phyloP scores from a whole-genome alignment of 495 filamentous ascomycete species.

The Bacidia rubella region DNA sequence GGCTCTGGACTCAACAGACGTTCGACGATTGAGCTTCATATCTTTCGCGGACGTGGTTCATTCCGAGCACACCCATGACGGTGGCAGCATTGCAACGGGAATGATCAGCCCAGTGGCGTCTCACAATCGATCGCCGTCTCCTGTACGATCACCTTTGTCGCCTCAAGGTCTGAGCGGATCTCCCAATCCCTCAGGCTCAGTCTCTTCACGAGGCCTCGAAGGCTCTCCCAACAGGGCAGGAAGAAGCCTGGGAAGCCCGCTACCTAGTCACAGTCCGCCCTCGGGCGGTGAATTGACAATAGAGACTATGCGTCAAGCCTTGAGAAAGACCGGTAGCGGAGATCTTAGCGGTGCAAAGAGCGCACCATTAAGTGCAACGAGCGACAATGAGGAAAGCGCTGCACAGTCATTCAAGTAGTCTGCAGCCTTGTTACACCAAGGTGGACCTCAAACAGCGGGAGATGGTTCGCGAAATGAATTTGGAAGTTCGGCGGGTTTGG shows the following conservation, averaged over 20 bases:
- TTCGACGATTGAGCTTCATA: constrained; percentile 80
- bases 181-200: constrained; percentile 53
- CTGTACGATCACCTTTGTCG: constrained; percentile 55
- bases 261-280: constrained; percentile 29
- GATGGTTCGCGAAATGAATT: too few relatives aligned
- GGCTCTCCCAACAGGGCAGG: constrained; percentile 36
- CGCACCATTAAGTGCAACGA: constrained; percentile 46
- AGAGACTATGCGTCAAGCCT: constrained; percentile 82
- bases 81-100: constrained; percentile 24
- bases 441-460: too few relatives aligned
- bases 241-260: constrained; percentile 22
- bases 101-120: constrained; percentile 37
- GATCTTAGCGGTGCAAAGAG: constrained; percentile 54
- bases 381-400: constrained; percentile 20
- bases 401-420: constrained; percentile 18
- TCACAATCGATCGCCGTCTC: constrained; percentile 57
- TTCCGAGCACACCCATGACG: constrained; percentile 56
- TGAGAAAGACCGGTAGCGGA: constrained; percentile 67
- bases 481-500: too few relatives aligned
- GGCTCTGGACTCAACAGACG: constrained; percentile 57
- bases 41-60: constrained; percentile 93
- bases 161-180: constrained; percentile 48
- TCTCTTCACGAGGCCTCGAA: constrained; percentile 52
- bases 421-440: not conserved
- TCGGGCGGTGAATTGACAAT: constrained; percentile 60